Evolutionary conservation across 1,284 basidiomycete genomes (phyloP), one percentile per base, ranked within the genome.

Genomic region (Boletus holoroseus): DNA sequence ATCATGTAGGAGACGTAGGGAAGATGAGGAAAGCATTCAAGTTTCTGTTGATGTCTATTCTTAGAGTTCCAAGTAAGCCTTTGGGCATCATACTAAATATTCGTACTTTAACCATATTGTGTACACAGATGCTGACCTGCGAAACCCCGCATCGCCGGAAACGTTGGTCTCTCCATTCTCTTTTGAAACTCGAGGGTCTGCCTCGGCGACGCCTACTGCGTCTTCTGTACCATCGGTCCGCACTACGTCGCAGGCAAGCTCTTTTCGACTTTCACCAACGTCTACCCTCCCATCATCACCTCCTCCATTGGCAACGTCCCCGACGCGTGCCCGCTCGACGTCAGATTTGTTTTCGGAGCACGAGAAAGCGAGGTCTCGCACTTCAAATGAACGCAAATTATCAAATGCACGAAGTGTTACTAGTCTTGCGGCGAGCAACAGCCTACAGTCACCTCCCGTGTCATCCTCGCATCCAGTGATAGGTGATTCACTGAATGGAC

Each of bases 131-230:
- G 50, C 62, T 22, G 73, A 75, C 49, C 76, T 79, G 59, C 75
- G 77, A 58, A 88, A 88, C 64, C 83, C 85, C 47, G 84, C 85
- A 8, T 87, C 85, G 26, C 85, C 86, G 9, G 77, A 80, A 47
- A 63, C 81, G 11, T 63, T 84, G 37, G 68, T 68, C 37, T 71
- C 77, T 44, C 71, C 77, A 20, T 68, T 74, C 26, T 75, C 77
- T 47, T 81, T 79, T 74, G 81, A 70, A 35, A 55, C 31, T 40
- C 76, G 30, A 70, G 74, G 43, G 71, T 71, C 53, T 66, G 49
- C 40, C 12, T 57, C 73, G 20, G 71, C 73, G 18, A 78, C 82
- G 8, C 77, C 82, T 1, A 79, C 76, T 3, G 73, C 72, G 7
- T 69, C 76, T 12, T 66, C 70, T 26, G 60, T 66, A 22, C 56